A percentile compares a stretch with the other conserved stretches of the same genome.
phyloP scores from a whole-genome alignment of 805 yeast species.

The Ogataea paraovalis region DNA sequence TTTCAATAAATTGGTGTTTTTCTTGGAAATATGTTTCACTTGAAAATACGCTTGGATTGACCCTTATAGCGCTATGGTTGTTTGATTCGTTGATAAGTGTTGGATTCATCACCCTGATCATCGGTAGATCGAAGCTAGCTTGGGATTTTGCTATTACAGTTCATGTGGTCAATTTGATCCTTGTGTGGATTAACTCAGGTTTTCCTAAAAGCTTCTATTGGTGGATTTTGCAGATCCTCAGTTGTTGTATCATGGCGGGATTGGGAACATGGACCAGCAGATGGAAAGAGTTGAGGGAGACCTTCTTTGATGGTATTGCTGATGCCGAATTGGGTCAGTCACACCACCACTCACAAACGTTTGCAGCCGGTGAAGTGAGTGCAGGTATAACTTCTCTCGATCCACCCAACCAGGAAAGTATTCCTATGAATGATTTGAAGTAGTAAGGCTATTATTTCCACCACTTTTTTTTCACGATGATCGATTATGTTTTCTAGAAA shows the following conservation, averaged over 20 bases:
- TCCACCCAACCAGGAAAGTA: conserved; percentile 7
- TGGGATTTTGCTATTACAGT: conserved; percentile 97
- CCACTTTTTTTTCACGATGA: background rate
- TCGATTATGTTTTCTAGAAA: too few relatives aligned
- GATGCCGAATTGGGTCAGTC: conserved; percentile 50
- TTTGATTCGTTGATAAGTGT: conserved; percentile 81
- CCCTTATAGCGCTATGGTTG: conserved; percentile 73
- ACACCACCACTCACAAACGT: background rate
- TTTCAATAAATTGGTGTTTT: conserved; percentile 67
- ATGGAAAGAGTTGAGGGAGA: conserved; percentile 86
- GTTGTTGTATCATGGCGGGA: conserved; percentile 65
- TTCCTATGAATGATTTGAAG: conserved; percentile 11
- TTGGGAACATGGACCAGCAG: conserved; percentile 88
- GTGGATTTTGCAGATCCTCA: conserved; percentile 77
- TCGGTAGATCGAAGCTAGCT: conserved; percentile 89
- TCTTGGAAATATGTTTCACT: conserved; percentile 73
- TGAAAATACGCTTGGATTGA: conserved; percentile 77
- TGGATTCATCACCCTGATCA: conserved; percentile 76
- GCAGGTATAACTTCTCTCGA: conserved; percentile 9
- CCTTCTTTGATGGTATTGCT: conserved; percentile 81
- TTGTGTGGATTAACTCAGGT: conserved; percentile 61
- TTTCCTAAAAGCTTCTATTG: conserved; percentile 73
- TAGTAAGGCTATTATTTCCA: background rate
- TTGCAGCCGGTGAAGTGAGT: background rate
- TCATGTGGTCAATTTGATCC: conserved; percentile 71